Base-by-base conservation (phyloP, 495 filamentous ascomycete genomes). In the Pyronema domesticum region DNA sequence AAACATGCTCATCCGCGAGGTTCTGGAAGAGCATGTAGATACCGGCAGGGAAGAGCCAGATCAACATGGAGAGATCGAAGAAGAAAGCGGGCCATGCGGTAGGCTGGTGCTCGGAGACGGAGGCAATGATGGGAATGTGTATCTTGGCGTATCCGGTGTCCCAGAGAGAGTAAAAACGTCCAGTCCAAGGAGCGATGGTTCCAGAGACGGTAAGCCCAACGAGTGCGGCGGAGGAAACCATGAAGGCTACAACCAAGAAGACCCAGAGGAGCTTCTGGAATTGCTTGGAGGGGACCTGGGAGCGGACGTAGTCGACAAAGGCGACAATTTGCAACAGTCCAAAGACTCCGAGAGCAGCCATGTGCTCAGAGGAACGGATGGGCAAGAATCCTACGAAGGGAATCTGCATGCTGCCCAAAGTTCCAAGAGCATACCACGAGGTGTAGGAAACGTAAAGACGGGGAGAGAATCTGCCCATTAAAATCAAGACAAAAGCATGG, bases 71-170 rank as follows among this genome's bases (percentile, higher is more conserved):
- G 60, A 99, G 76, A 62, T 99, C 93, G 68, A 99, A 99, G 72
- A 96, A 99, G 78, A 95, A 99, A 36, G 93, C 88, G 7, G 93
- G 93, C 93, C 93, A 99, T n/a, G 93, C 93, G 23, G 93, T 99
- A 10, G 93, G 93, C 68, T 99, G 93, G 75, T 99, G 93, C 68
- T 99, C 93, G 7, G 93, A 99, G 30, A 99, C 93, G 3, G 91
- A 96, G 19, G 93, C 93, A 69, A 99, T 99, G 65, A 99, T 99
- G 36, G 93, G 93, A 66, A 99, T 99, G 61, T 99, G 93, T 56
- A 96, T 93, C 72, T 99, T 99, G 60, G 93, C 93, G 67, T 99
- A 99, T 60, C 85, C 86, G 8, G 93, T 99, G 69, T 99, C 93
- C 89, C 89, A 99, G 36, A 99, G 78, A 0, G 93, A 99, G 71